Base-by-base conservation (phyloP, 352 stramenopile species). In the Chrysophaeum taylorii region DNA sequence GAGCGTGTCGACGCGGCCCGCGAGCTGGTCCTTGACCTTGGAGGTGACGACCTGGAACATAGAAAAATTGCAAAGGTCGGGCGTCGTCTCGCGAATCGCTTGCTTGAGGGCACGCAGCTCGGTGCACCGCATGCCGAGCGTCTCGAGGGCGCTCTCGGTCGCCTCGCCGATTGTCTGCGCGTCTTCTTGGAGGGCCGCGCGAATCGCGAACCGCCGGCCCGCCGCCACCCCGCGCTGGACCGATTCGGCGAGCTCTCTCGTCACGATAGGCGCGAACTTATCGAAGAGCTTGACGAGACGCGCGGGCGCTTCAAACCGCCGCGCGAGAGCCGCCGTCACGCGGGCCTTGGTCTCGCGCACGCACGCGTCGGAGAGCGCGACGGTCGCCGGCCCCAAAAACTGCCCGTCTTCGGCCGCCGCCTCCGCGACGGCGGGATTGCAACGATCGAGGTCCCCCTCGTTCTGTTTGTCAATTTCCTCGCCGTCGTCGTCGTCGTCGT, bases 61-160 rank as follows among this genome's bases (percentile, higher is more conserved):
- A 50, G 84, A 81, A 73, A 92, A 95, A 72, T 81, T 87, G 76
- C 87, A 93, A 45, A 93, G 86, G 67, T 96, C 89, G n/a, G 80
- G 73, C 43, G 92, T 83, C 0, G 77, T 73, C 1, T 73, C 68
- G 15, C 72, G 67, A 23, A 92, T 78, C 16, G 76, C 69, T 25
- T 73, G 36, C 41, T 84, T 83, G 1, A 93, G 64, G 0, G 79
- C 75, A 18, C 70, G 74, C 0, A 93, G 72, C 27, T 93, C 87
- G 2, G 75, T 67, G 37, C 79, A 70, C 9, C 90, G 80, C 4
- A 71, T 39, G 1, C 71, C 48, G 9, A 93, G 74, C 1, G 85
- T 67, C 18, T 89, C 84, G 12, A 78, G 79, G 0, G 12, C 29
- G 0, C 35, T 48, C 1, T 37, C 25, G 29, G 73, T 75, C 5